These are phyloP conservation scores for Magnolia changhungtana DNA, from an alignment of 164 flowering plant species.

Conservation along the genomic window DNA sequence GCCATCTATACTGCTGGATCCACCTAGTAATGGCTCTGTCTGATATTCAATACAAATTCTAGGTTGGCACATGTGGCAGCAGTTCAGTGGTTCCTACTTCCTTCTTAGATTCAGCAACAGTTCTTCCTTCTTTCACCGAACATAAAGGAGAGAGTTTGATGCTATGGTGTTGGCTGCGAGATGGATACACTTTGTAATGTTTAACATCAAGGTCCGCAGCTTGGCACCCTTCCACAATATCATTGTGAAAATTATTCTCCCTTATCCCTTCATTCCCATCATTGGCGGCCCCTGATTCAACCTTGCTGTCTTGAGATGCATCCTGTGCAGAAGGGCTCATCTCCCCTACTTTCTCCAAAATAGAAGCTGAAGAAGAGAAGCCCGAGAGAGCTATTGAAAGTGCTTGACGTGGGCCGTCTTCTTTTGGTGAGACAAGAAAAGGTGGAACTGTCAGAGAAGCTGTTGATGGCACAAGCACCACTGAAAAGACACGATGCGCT, in stretches of 20 bases:
- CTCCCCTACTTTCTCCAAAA: constrained; percentile 20
- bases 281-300: constrained; percentile 13
- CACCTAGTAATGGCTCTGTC: no score
- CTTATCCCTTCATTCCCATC: constrained; percentile 22
- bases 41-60: neutral
- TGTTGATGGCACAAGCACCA: constrained; percentile 67
- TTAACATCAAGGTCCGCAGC: constrained; percentile 21
- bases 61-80: neutral
- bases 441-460: constrained; percentile 23
- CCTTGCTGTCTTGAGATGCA: constrained; percentile 15
- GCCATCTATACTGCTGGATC: neutral
- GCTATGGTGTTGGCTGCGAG: constrained; percentile 28
- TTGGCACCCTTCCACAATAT: constrained; percentile 19
- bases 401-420: constrained; percentile 17
- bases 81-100: constrained; percentile 27
- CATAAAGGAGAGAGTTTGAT: constrained; percentile 28
- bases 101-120: constrained; percentile 9
- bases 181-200: constrained; percentile 10
- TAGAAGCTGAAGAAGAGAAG: constrained; percentile 17
- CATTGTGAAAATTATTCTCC: constrained; percentile 2
- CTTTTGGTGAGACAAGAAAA: neutral
- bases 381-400: constrained; percentile 24
- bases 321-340: constrained; percentile 27
- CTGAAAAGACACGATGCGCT: constrained; percentile 66
- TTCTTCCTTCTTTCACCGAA: constrained; percentile 34